Conservation (phyloP, 257 asterid genomes). For the Primulina tabacum region DNA sequence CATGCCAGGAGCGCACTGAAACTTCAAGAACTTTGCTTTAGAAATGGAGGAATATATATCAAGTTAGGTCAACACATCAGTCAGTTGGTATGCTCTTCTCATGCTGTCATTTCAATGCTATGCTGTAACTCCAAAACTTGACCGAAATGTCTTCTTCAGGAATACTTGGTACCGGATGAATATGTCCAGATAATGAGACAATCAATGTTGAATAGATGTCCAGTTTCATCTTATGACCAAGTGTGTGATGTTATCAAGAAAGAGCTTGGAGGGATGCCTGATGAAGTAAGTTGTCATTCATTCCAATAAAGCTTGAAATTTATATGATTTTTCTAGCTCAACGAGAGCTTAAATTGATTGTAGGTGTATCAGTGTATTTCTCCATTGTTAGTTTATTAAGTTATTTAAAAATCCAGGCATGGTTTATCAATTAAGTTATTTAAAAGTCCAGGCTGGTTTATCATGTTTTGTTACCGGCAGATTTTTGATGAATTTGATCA, state of each 20-base stretch:
- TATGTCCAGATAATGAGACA: slow-evolving; percentile 85
- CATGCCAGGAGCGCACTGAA: slow-evolving; percentile 78
- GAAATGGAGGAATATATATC: slow-evolving; percentile 93
- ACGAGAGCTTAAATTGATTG: not conserved
- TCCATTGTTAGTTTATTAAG: not conserved
- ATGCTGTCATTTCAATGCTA: slow-evolving; percentile 14
- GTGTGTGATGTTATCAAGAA: slow-evolving; percentile 79
- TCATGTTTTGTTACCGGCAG: slow-evolving; percentile 37
- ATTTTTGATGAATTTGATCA: slow-evolving; percentile 90
- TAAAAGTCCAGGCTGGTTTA: slow-evolving; percentile 25
- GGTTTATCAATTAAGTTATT: slow-evolving; percentile 5
- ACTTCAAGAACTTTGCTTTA: slow-evolving; percentile 92
- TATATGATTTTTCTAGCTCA: slow-evolving; percentile 15
- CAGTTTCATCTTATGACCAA: slow-evolving; percentile 89
- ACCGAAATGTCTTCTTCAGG: slow-evolving; percentile 49
- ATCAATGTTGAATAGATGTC: slow-evolving; percentile 88
- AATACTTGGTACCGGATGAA: slow-evolving; percentile 86
- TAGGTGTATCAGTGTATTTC: slow-evolving; percentile 3
- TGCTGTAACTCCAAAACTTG: slow-evolving; percentile 26
- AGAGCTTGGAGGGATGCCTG: slow-evolving; percentile 89
- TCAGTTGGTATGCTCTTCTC: slow-evolving; percentile 76
- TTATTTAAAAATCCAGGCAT: slow-evolving; percentile 15
- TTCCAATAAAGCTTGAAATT: slow-evolving; percentile 5
- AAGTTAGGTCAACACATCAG: slow-evolving; percentile 94
- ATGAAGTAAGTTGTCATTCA: slow-evolving; percentile 59